phyloP scores from a whole-genome alignment of 2,329 filamentous ascomycete genomes.

The Verticillium zaregamsianum region DNA sequence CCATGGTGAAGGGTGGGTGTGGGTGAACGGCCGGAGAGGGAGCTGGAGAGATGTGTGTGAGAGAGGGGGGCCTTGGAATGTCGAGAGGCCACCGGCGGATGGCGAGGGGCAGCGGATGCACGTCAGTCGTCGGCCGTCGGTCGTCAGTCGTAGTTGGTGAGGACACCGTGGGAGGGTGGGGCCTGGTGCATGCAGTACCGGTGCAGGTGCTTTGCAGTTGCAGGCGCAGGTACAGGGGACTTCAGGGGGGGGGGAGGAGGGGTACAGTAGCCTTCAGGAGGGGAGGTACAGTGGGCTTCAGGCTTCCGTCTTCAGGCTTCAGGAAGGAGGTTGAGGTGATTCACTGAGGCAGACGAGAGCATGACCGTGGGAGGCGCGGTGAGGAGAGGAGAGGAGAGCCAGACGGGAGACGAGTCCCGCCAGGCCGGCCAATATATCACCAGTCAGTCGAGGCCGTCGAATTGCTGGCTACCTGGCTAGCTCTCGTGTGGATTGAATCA shows the following conservation, averaged over 20 bases:
- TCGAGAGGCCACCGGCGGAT: background rate
- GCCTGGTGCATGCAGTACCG: background rate
- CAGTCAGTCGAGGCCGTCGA: background rate
- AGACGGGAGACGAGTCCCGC: background rate
- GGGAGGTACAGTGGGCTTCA: too few species aligned
- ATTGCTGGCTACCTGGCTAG: too few species aligned
- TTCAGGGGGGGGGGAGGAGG: background rate
- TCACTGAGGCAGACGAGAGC: background rate
- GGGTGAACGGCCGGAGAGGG: background rate
- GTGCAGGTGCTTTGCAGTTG: background rate
- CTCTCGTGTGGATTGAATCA: too few species aligned
- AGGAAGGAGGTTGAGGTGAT: too few species aligned
- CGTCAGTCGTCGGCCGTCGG: background rate
- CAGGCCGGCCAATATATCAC: background rate
- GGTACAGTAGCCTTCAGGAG: background rate
- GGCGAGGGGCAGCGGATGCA: background rate
- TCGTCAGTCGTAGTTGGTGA: background rate
- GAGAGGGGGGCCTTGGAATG: background rate
- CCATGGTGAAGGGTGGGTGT: slow-evolving; percentile 38
- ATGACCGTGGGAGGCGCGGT: background rate
- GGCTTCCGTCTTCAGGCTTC: too few species aligned
- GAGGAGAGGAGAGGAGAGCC: background rate
- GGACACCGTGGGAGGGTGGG: background rate
- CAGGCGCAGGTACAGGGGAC: background rate
- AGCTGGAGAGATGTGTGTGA: background rate